Evolutionary conservation across 2,329 filamentous ascomycete species (phyloP).

Genomic region (Davidsoniella australis): DNA sequence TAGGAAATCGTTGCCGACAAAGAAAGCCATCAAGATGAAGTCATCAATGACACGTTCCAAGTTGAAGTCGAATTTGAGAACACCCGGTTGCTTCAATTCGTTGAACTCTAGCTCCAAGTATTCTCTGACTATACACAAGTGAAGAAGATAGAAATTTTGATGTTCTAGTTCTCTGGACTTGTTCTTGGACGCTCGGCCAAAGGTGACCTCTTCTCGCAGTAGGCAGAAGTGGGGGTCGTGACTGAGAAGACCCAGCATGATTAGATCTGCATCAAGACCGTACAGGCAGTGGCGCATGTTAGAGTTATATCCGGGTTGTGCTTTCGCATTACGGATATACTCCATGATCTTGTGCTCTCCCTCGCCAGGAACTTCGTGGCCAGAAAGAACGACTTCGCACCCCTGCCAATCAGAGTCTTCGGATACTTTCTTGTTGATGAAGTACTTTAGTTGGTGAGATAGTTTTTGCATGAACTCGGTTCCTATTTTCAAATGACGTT

Average conservation of each 20-base stretch:
- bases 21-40: slow-evolving; percentile 99
- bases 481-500: slow-evolving; percentile 20
- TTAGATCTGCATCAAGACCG: slow-evolving; percentile 89
- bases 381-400: slow-evolving; percentile 87
- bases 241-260: slow-evolving; percentile 93
- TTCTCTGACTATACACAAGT: slow-evolving; percentile 92
- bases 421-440: slow-evolving; percentile 95
- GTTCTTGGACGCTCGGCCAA: slow-evolving; percentile 69
- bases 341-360: slow-evolving; percentile 99
- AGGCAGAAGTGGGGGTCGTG: slow-evolving; percentile 98
- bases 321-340: slow-evolving; percentile 94
- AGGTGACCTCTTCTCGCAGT: slow-evolving; percentile 92
- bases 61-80: slow-evolving; percentile 65
- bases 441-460: slow-evolving; percentile 87
- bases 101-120: slow-evolving; percentile 96
- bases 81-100: slow-evolving; percentile 60
- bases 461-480: slow-evolving; percentile 97
- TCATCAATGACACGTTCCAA: slow-evolving; percentile 96
- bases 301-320: slow-evolving; percentile 78
- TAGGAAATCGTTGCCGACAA: slow-evolving; percentile 97
- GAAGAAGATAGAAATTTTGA: slow-evolving; percentile 95
- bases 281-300: slow-evolving; percentile 96
- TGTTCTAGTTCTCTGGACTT: slow-evolving; percentile 96
- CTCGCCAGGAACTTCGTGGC: slow-evolving; percentile 94
- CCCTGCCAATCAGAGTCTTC: slow-evolving; percentile 97